These are phyloP conservation scores for Spathaspora gorwiae DNA, from an alignment of 805 yeast species.

Conservation along the genomic window DNA sequence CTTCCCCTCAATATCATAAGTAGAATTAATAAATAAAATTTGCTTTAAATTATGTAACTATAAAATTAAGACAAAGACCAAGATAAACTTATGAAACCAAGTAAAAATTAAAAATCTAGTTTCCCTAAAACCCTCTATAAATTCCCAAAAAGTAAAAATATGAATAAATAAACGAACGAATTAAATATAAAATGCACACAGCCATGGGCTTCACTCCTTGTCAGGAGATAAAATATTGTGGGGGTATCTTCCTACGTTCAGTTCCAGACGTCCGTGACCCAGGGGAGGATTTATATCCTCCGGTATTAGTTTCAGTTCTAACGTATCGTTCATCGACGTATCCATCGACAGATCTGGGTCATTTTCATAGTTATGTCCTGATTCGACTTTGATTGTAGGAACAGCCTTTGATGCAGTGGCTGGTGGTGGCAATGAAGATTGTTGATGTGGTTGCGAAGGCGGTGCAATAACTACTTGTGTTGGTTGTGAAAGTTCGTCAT, in stretches of 20 bases:
- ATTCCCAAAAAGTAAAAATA: too few species aligned
- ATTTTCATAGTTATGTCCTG: slow-evolving; percentile 5
- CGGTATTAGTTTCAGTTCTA: background rate
- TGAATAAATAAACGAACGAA: background rate
- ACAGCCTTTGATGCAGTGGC: background rate
- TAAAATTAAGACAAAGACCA: too few species aligned
- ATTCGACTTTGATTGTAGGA: background rate
- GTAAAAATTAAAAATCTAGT: too few species aligned
- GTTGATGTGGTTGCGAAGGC: background rate
- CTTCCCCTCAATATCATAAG: too few species aligned
- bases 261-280: slow-evolving; percentile 9
- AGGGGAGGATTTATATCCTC: slow-evolving; percentile 8
- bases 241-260: slow-evolving; percentile 25
- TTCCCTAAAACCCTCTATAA: too few species aligned
- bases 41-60: too few species aligned
- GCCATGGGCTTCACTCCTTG: background rate
- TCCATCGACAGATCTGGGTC: slow-evolving; percentile 13
- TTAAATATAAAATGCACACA: background rate
- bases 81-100: too few species aligned
- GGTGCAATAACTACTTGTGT: background rate
- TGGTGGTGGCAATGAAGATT: background rate
- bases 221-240: slow-evolving; percentile 22
- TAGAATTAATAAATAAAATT: too few species aligned
- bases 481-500: slow-evolving; percentile 1
- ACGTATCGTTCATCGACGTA: slow-evolving; percentile 3